phyloP scores from a whole-genome alignment of 2,329 filamentous ascomycete genomes.

The Aspergillus flavus region DNA sequence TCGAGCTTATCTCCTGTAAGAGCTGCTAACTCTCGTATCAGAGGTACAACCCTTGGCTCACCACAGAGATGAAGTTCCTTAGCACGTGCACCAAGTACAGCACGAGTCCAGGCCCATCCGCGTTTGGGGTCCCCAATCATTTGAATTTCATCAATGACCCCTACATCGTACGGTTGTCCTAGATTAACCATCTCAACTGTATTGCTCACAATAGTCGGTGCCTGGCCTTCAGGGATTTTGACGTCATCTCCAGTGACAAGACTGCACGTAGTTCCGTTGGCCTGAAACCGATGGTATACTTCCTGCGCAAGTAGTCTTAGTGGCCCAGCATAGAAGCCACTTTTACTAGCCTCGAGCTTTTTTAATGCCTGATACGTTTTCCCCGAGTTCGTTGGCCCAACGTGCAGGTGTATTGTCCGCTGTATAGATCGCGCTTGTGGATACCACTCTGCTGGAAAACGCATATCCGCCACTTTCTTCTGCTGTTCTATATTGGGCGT shows the following conservation, averaged over 20 bases:
- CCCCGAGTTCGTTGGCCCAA: constrained; percentile 95
- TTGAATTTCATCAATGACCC: constrained; percentile 97
- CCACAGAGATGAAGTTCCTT: constrained; percentile 92
- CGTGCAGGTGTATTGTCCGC: constrained; percentile 85
- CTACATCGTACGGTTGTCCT: constrained; percentile 71
- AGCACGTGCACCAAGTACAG: constrained; percentile 81
- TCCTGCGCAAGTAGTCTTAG: constrained; percentile 88
- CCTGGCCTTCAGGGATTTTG: constrained; percentile 64
- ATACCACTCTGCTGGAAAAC: constrained; percentile 92
- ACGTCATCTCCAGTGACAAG: constrained; percentile 91
- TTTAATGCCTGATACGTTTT: constrained; percentile 96
- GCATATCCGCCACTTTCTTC: constrained; percentile 72
- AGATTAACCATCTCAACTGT: constrained; percentile 88
- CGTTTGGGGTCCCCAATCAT: constrained; percentile 83
- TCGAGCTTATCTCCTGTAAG: constrained; percentile 79
- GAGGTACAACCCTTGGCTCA: constrained; percentile 76
- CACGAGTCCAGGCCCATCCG: constrained; percentile 94
- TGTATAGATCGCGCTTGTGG: constrained; percentile 78
- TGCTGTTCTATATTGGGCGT: constrained; percentile 61
- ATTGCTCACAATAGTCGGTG: constrained; percentile 70
- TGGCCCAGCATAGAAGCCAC: constrained; percentile 88
- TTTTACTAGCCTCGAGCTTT: constrained; percentile 72
- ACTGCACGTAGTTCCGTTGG: constrained; percentile 74
- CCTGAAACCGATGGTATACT: constrained; percentile 83
- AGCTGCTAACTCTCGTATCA: constrained; percentile 77